Evolutionary conservation across 805 yeast species (phyloP).

Genomic region (Kregervanrija delftensis): DNA sequence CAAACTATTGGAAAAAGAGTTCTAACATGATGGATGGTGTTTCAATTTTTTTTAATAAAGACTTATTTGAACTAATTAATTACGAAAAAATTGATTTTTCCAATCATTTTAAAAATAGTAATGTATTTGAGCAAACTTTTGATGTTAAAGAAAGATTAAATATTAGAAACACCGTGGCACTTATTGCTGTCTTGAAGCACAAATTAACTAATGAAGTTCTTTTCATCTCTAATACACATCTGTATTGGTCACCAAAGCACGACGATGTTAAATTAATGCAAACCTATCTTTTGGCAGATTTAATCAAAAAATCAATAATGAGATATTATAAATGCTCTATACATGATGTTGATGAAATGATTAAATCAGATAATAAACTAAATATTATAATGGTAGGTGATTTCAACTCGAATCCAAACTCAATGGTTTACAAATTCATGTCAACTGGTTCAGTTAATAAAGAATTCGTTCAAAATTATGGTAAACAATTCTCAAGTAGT

Average conservation of each 20-base stretch:
- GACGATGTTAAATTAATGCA: slow-evolving; percentile 51
- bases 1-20: slow-evolving; percentile 45
- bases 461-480: slow-evolving; percentile 17
- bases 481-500: slow-evolving; percentile 6
- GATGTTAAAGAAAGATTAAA: slow-evolving; percentile 32
- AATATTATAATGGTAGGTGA: slow-evolving; percentile 49
- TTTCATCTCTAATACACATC: slow-evolving; percentile 51
- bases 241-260: slow-evolving; percentile 49
- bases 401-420: slow-evolving; percentile 44
- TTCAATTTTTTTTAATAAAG: slow-evolving; percentile 43
- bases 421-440: slow-evolving; percentile 41
- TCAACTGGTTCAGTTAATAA: slow-evolving; percentile 23
- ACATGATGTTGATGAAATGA: slow-evolving; percentile 7
- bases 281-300: slow-evolving; percentile 36
- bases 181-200: slow-evolving; percentile 44
- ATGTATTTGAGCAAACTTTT: slow-evolving; percentile 26
- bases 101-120: slow-evolving; percentile 19
- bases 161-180: slow-evolving; percentile 50
- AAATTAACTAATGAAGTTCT: slow-evolving; percentile 31
- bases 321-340: slow-evolving; percentile 11
- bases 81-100: slow-evolving; percentile 28
- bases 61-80: slow-evolving; percentile 37
- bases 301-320: slow-evolving; percentile 24
- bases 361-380: slow-evolving; percentile 12
- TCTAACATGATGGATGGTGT: slow-evolving; percentile 53